These are phyloP conservation scores for Sparassis latifolia DNA, from an alignment of 1,284 basidiomycete genomes.

Conservation along the genomic window DNA sequence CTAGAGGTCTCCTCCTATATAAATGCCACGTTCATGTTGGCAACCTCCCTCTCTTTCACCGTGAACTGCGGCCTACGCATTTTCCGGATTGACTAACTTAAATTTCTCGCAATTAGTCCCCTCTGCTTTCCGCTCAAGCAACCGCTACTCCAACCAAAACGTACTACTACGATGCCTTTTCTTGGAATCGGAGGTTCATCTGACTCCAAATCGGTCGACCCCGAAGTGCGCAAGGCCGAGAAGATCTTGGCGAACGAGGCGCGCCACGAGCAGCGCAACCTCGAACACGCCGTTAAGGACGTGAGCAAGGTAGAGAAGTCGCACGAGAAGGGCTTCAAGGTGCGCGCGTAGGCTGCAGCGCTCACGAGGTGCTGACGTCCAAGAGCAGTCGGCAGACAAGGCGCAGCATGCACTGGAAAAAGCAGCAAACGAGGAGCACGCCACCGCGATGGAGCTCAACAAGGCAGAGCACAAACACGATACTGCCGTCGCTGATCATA, in stretches of 20 bases:
- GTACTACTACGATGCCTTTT: too few relatives aligned
- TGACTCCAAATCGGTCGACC: constrained; percentile 14
- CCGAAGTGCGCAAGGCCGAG: constrained; percentile 37
- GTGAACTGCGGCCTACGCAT: too few relatives aligned
- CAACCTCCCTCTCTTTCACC: too few relatives aligned
- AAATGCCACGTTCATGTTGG: too few relatives aligned
- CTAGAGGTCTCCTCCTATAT: too few relatives aligned
- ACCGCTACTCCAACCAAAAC: too few relatives aligned
- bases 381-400: constrained; percentile 33
- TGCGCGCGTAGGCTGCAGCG: constrained; percentile 11
- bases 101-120: too few relatives aligned
- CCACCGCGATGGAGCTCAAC: constrained; percentile 37
- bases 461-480: constrained; percentile 46
- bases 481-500: constrained; percentile 34
- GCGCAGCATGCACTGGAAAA: constrained; percentile 40
- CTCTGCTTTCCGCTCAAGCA: too few relatives aligned
- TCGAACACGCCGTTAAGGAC: constrained; percentile 41
- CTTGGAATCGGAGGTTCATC: not conserved
- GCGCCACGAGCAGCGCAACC: constrained; percentile 37
- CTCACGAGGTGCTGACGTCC: not conserved
- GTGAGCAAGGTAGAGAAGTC: constrained; percentile 40
- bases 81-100: too few relatives aligned
- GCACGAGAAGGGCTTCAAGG: constrained; percentile 43
- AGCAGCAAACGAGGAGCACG: constrained; percentile 40
- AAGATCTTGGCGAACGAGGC: constrained; percentile 39